Base-by-base conservation (phyloP, 441 rosid genomes). In the Gossypium davidsonii region DNA sequence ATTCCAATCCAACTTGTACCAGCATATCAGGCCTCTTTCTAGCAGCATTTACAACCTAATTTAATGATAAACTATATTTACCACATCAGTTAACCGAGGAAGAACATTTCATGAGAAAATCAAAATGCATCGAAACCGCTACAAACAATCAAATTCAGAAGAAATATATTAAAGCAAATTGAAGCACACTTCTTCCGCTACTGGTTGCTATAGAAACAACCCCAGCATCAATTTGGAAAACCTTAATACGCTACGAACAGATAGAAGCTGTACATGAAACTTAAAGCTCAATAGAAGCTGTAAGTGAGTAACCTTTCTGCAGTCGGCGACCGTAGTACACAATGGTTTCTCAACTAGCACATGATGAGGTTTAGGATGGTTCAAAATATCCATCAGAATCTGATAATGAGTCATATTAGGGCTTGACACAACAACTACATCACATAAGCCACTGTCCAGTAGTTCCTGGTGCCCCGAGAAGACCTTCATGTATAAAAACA, bases 301-400 rank as follows among this genome's bases (percentile, higher is more conserved):
- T 0, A 70, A 74, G 31, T 52, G 12, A 74, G 78, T 11, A 53
- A 93, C 97, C 94, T 91, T 76, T 79, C 78, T 86, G 90, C 99
- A 94, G 72, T 92, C 83, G 14, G 85, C 85, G 62, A 94, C 91
- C 0, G 87, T 89, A 39, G 98, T 92, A 80, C 98, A 94, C 73
- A 94, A 78, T 3, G 98, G 97, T 86, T 94, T 94, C 93, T 94
- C 99, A 17, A 94, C 97, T 3, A 94, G 85, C 14, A 92, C 93
- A 21, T 94, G 97, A 78, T 87, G 97, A 6, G 93, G 89, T 61
- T 85, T 91, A 0, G 92, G 91, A 73, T 92, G 94, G 76, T 49
- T 78, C 79, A 94, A 84, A 18, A 92, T 89, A 71, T 90, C 97
- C 85, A 92, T 86, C 7, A 94, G 86, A 67, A 94, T 92, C 78